Percentiles rank a stretch among this genome's conserved stretches.
Evolutionary conservation across 2,329 filamentous ascomycete genomes (phyloP).

Genomic region (Penicillium nordicum): DNA sequence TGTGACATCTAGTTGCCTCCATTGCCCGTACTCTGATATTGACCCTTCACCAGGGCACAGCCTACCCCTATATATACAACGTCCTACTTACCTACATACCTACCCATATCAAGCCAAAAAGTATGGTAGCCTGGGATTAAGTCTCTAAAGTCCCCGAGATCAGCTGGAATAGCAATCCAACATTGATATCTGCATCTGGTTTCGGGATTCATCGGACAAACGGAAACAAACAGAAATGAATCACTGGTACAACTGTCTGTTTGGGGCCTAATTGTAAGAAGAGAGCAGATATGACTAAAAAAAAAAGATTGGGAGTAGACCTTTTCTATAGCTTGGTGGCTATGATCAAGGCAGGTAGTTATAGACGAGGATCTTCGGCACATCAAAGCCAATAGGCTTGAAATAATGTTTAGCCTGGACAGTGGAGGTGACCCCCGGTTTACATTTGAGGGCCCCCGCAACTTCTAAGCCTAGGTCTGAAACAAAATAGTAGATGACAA

Average conservation of each 20-base stretch:
- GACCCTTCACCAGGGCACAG: background rate
- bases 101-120: background rate
- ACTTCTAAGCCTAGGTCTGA: background rate
- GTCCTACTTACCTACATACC: background rate
- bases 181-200: background rate
- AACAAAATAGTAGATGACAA: background rate
- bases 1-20: background rate
- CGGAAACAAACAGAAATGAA: background rate
- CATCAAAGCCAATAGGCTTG: background rate
- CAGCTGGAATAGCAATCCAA: background rate
- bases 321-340: background rate
- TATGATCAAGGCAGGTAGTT: background rate
- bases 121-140: background rate
- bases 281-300: background rate
- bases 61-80: background rate
- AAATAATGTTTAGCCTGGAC: background rate
- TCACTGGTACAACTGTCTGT: background rate
- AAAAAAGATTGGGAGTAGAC: background rate
- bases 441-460: background rate
- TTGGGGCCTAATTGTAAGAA: background rate
- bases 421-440: background rate
- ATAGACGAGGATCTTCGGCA: background rate
- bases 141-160: background rate
- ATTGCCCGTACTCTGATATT: background rate
- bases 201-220: background rate